These are phyloP conservation scores for Sporothrix pallida DNA, from an alignment of 2,329 filamentous ascomycete genomes.

Conservation along the genomic window DNA sequence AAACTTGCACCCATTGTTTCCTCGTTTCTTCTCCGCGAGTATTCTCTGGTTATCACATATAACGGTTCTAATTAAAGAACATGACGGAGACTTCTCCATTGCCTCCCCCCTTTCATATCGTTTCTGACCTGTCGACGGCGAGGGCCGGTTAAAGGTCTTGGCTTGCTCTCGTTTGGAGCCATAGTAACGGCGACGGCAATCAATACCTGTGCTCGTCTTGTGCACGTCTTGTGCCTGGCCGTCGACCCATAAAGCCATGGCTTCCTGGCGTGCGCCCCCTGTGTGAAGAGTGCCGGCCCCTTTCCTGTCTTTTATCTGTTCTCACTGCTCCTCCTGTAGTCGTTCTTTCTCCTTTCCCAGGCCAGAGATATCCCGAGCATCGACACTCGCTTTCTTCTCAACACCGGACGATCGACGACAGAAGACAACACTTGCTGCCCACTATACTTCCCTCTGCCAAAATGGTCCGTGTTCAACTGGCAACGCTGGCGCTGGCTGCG, in stretches of 20 bases:
- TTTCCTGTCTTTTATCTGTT: not conserved
- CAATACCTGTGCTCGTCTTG: not conserved
- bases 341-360: not conserved
- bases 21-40: not conserved
- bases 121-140: not conserved
- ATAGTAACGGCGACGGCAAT: not conserved
- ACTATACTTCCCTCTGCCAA: not conserved
- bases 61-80: conserved; percentile 23
- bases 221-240: not conserved
- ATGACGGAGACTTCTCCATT: not conserved
- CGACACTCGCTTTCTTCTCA: not conserved
- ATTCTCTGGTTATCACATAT: not conserved
- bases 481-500: conserved; percentile 36
- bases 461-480: conserved; percentile 41
- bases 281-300: too few relatives aligned
- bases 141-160: conserved; percentile 14
- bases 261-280: not conserved
- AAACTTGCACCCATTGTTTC: not conserved
- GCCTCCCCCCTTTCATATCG: not conserved
- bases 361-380: not conserved
- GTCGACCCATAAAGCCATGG: not conserved
- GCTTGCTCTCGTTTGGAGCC: not conserved
- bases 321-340: not conserved
- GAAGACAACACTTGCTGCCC: not conserved
- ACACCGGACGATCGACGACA: not conserved